Evolutionary conservation across 257 asterid genomes (phyloP).

Genomic region (Scutellaria baicalensis): DNA sequence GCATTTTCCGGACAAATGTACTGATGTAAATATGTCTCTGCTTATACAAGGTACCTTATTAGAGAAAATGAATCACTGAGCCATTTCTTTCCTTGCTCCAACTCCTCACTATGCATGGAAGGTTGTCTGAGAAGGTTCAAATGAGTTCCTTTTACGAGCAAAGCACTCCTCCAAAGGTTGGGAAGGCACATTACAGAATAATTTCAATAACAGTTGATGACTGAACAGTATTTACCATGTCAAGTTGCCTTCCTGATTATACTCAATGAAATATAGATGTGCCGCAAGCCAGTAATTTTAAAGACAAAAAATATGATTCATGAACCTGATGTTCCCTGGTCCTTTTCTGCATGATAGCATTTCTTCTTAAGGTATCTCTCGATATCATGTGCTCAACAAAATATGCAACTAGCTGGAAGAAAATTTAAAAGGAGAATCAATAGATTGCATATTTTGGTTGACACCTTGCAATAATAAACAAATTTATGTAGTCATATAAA

Average conservation of each 20-base stretch:
- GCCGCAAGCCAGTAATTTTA: neutral
- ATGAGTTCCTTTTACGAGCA: neutral
- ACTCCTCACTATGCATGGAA: slow-evolving; percentile 33
- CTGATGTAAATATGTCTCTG: neutral
- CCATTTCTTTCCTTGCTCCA: slow-evolving; percentile 90
- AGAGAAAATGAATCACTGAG: slow-evolving; percentile 75
- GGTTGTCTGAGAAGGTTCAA: neutral
- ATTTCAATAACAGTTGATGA: neutral
- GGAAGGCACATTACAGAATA: neutral
- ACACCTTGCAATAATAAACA: neutral
- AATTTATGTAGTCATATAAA: neutral
- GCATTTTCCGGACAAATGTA: neutral
- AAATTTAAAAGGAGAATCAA: slow-evolving; percentile 2
- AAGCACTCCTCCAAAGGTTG: neutral
- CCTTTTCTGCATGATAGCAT: slow-evolving; percentile 80
- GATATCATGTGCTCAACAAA: slow-evolving; percentile 89
- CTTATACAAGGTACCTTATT: slow-evolving; percentile 46
- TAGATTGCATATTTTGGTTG: neutral
- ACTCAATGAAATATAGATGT: neutral
- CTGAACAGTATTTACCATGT: neutral
- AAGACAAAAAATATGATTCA: neutral
- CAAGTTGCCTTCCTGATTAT: neutral
- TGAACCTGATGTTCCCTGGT: slow-evolving; percentile 48
- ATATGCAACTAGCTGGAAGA: slow-evolving; percentile 56
- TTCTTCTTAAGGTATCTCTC: slow-evolving; percentile 73